Conservation (phyloP, 768 basidiomycete genomes). For the Termitomyces sp. region DNA sequence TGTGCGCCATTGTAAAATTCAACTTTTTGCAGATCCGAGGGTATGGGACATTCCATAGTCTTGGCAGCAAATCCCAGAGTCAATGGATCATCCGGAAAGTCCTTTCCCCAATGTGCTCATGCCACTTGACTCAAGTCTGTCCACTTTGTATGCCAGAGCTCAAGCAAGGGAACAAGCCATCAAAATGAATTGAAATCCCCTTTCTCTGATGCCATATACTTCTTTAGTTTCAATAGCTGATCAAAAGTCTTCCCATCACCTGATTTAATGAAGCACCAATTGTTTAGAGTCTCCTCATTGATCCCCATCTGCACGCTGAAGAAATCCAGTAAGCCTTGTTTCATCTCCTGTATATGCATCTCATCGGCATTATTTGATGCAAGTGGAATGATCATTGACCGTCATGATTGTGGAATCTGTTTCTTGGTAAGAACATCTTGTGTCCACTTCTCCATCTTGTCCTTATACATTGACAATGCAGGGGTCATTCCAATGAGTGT, state of each 20-base stretch:
- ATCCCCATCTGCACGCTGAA: slow-evolving; percentile 9
- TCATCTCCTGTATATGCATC: slow-evolving; percentile 18
- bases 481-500: slow-evolving; percentile 11
- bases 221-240: too few species aligned
- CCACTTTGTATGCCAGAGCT: slow-evolving; percentile 32
- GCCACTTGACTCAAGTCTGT: slow-evolving; percentile 23
- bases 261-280: too few species aligned
- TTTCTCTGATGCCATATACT: slow-evolving; percentile 11
- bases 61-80: slow-evolving; percentile 16
- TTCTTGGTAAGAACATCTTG: slow-evolving; percentile 3
- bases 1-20: too few species aligned
- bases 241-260: too few species aligned
- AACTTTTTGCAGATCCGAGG: slow-evolving; percentile 21
- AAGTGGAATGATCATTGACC: too few species aligned
- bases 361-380: too few species aligned
- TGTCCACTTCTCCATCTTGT: slow-evolving; percentile 7
- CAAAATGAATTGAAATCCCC: slow-evolving; percentile 18
- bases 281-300: too few species aligned
- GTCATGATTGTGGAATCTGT: slow-evolving; percentile 6
- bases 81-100: slow-evolving; percentile 12
- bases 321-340: slow-evolving; percentile 17
- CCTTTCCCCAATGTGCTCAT: slow-evolving; percentile 19
- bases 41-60: slow-evolving; percentile 15
- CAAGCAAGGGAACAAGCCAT: slow-evolving; percentile 20
- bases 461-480: too few species aligned